A percentile compares a stretch with the other conserved stretches of the same genome.
phyloP scores from a whole-genome alignment of 305 asterid species.

The Solanum hybrid region DNA sequence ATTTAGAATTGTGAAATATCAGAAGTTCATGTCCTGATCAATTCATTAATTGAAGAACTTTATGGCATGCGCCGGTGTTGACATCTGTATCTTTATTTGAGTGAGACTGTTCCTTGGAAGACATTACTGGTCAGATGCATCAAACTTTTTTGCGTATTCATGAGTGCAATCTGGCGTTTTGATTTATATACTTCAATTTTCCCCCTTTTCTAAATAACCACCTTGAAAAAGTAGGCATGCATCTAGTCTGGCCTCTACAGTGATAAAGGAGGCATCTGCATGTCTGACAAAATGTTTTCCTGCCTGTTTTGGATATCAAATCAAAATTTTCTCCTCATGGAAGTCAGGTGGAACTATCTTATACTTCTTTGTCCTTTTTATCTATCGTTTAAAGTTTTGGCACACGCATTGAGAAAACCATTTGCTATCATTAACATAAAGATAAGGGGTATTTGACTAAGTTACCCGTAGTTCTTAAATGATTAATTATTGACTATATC shows the following conservation, averaged over 20 bases:
- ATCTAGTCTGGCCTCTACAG: neutral
- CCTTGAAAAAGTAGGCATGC: neutral
- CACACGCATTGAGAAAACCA: neutral
- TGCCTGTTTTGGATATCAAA: neutral
- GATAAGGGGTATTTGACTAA: neutral
- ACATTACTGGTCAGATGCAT: neutral
- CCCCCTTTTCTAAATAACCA: neutral
- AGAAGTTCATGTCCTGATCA: neutral
- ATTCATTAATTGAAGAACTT: neutral
- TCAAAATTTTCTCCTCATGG: neutral
- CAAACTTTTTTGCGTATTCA: neutral
- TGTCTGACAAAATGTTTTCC: neutral
- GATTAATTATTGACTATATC: neutral
- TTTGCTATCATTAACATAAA: neutral
- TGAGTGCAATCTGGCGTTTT: neutral
- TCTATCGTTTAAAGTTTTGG: neutral
- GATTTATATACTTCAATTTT: neutral
- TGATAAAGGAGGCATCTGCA: neutral
- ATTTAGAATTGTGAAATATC: slow-evolving; percentile 12
- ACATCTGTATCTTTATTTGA: neutral
- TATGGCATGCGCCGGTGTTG: neutral
- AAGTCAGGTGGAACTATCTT: neutral
- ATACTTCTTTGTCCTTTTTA: neutral
- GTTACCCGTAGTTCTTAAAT: neutral
- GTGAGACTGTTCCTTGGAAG: neutral